These are phyloP conservation scores for Debaryomyces psychrophilus DNA, from an alignment of 1,139 yeast genomes.

Conservation along the genomic window DNA sequence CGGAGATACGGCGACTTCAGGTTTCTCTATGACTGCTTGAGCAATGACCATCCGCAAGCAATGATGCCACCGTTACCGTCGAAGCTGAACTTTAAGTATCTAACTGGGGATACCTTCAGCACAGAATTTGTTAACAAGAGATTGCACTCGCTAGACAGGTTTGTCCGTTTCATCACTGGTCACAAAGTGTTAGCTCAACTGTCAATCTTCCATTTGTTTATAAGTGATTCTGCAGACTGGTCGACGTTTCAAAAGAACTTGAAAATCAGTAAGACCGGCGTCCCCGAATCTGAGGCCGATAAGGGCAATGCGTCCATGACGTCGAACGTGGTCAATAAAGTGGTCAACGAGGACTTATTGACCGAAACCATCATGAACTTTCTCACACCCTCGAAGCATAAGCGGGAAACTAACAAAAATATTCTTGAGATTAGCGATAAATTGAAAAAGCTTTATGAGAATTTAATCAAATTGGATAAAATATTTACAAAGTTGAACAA, in stretches of 20 bases:
- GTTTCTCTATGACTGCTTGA: constrained; percentile 71
- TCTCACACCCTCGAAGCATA: constrained; percentile 71
- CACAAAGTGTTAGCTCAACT: constrained; percentile 77
- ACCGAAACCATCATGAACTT: constrained; percentile 93
- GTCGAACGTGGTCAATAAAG: constrained; percentile 41
- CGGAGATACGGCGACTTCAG: constrained; percentile 85
- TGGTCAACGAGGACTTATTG: constrained; percentile 61
- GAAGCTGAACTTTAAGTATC: constrained; percentile 84
- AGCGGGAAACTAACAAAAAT: constrained; percentile 73
- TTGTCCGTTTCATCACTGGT: constrained; percentile 67
- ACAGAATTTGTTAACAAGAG: constrained; percentile 80
- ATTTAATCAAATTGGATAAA: constrained; percentile 74
- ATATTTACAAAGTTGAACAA: constrained; percentile 74
- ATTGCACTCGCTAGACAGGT: constrained; percentile 80
- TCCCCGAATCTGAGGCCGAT: constrained; percentile 24
- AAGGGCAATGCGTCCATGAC: constrained; percentile 22
- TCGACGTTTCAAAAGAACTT: constrained; percentile 70
- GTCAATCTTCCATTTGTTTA: constrained; percentile 71
- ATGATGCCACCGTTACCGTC: constrained; percentile 95
- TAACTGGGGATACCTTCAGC: constrained; percentile 92
- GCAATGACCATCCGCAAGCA: constrained; percentile 79
- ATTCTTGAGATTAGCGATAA: constrained; percentile 83
- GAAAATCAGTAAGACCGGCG: constrained; percentile 39
- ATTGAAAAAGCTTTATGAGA: constrained; percentile 82
- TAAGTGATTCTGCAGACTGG: constrained; percentile 83